Conservation (phyloP, 75 land plant species). For the Cupressus sempervirens region DNA sequence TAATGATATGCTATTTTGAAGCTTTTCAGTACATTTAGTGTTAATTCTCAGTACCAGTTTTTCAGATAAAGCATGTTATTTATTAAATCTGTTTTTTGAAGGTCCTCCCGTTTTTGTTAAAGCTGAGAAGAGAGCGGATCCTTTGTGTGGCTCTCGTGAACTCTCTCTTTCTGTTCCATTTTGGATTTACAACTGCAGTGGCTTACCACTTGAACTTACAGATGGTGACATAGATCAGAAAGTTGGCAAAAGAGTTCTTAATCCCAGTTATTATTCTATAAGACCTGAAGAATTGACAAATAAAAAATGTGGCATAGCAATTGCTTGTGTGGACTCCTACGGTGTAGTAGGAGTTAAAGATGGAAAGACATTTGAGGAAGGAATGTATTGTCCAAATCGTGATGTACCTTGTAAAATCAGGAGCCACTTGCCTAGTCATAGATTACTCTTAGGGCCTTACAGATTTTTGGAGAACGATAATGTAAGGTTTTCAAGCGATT, state of each 20-base stretch:
- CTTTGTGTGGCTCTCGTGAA: constrained; percentile 76
- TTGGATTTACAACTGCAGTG: constrained; percentile 87
- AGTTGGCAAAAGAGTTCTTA: constrained; percentile 17
- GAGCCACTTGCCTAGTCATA: constrained; percentile 8
- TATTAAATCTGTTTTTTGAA: constrained; percentile 26
- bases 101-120: constrained; percentile 34
- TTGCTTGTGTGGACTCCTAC: constrained; percentile 14
- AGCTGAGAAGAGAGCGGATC: constrained; percentile 66
- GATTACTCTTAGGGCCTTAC: neutral
- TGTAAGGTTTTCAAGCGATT: neutral
- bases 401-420: constrained; percentile 2
- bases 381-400: neutral
- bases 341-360: neutral
- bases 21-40: neutral
- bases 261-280: constrained; percentile 39
- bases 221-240: constrained; percentile 31
- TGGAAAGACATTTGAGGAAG: neutral
- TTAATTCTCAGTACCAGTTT: neutral
- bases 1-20: neutral
- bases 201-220: constrained; percentile 42
- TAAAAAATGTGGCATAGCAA: constrained; percentile 36
- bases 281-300: constrained; percentile 12
- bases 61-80: neutral
- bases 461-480: neutral
- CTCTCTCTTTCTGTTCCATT: constrained; percentile 76